Base-by-base conservation (phyloP, 495 filamentous ascomycete species). In the Cetradonia linearis region DNA sequence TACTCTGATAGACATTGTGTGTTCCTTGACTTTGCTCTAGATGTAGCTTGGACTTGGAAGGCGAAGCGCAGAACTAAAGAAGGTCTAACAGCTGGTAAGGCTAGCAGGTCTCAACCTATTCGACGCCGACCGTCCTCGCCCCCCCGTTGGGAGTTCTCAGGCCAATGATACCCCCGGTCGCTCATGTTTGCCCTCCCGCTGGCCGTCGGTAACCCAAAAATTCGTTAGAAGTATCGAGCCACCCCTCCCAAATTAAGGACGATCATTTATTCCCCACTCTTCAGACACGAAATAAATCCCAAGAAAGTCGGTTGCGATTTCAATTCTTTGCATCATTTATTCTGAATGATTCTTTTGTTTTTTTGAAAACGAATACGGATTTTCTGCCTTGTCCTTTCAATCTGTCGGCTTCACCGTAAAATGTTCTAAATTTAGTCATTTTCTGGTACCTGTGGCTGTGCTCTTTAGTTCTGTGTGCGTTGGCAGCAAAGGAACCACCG, bases 391-490 rank as follows among this genome's bases (percentile, higher is more conserved):
- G 46, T 18, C 2, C 40, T 44, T 47, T 25, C 11, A n/a, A 20
- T 33, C 25, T 11, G 27, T 55, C 31, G 54, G n/a, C 27, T 40
- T 60, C 58, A 52, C 50, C 57, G 62, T 33, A n/a, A 56, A 37
- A 31, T 59, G 59, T 65, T 54, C 63, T 55, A 62, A 53, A 62
- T 65, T 62, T 50, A 38, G 61, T 28, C n/a, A 53, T 20, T 25
- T 46, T 48, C 47, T 28, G 53, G 55, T 62, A 65, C 55, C 47
- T 65, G 63, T 65, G 63, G 63, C 63, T 58, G 63, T 65, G 59
- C 49, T 31, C n/a, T 62, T 55, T 44, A 50, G 55, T 46, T 52
- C 27, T 47, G 59, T 65, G 59, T 65, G 63, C 33, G 63, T 47
- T 65, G 63, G 54, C 63, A 65, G 44, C 55, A 47, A 46, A 46